A percentile compares a stretch with the other conserved stretches of the same genome.
Conservation (phyloP, 2,329 filamentous ascomycete species). For the Tetracladium maxilliforme region DNA sequence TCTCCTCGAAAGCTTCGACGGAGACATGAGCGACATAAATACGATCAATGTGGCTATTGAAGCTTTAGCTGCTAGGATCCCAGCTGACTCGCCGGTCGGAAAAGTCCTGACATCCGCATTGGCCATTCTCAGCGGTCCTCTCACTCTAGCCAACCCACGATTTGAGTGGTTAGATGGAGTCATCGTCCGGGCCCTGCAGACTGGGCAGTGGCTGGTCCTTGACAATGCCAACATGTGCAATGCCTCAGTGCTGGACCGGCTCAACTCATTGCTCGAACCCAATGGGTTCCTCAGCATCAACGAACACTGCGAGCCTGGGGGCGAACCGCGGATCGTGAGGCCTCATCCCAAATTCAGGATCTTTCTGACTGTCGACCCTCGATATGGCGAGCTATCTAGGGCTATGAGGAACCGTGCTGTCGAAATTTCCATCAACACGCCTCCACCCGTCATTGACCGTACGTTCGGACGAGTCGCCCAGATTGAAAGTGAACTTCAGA, state of each 20-base stretch:
- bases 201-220: conserved; percentile 83
- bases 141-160: conserved; percentile 53
- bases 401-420: conserved; percentile 94
- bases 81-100: conserved; percentile 28
- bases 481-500: too few relatives aligned
- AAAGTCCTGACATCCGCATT: conserved; percentile 31
- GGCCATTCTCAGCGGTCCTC: conserved; percentile 18
- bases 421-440: conserved; percentile 62
- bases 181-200: conserved; percentile 72
- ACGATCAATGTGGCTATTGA: conserved; percentile 6
- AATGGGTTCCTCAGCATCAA: conserved; percentile 82
- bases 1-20: conserved; percentile 25
- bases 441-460: conserved; percentile 19
- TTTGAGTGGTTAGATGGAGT: conserved; percentile 97
- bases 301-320: conserved; percentile 74
- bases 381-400: conserved; percentile 82
- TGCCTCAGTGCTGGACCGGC: conserved; percentile 79
- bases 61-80: conserved; percentile 15
- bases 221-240: conserved; percentile 97
- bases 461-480: too few relatives aligned
- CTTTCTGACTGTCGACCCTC: conserved; percentile 85
- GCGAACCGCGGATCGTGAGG: conserved; percentile 62
- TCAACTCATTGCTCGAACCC: conserved; percentile 89
- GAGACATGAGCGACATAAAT: too few relatives aligned
- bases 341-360: conserved; percentile 83